Evolutionary conservation across 2,329 filamentous ascomycete genomes (phyloP), one percentile per base, ranked within the genome.

Genomic region (Colletotrichum eleusines): DNA sequence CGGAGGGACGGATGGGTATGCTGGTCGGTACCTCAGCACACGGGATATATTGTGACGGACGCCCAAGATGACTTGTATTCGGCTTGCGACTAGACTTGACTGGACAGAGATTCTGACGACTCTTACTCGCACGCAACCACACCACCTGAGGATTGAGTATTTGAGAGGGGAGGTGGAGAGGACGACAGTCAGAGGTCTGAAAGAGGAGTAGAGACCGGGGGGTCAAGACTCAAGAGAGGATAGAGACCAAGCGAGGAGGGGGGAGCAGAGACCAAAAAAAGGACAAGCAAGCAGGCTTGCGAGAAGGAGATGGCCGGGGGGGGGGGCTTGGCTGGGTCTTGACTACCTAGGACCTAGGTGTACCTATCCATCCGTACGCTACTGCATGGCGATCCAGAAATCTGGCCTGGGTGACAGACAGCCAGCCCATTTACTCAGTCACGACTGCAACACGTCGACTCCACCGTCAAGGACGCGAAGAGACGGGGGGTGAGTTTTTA

Each of bases 181-280:
- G 57, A 68, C 31, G 51, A 35, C 42, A 51, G 31, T n/a, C n/a
- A n/a, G n/a, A 46, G 51, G 35, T 58, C 50, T 38, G 48, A 35
- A 57, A 58, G 68, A 68, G 68, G 63, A 68, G 64, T 63, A 58
- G 20, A 63, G 53, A 28, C 62, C 50, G 61, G 40, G 69, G 26
- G n/a, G n/a, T n/a, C n/a, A n/a, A n/a, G n/a, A n/a, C n/a, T 48
- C 33, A 58, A 31, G 60, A 65, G 38, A 46, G 60, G 40, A 44
- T 54, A 38, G 59, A 59, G 48, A 66, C 12, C 54, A 53, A 42
- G 66, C 54, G 46, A 69, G 38, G 61, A 64, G 18, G 18, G 69
- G 66, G 69, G 60, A 66, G 65, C 46, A 20, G 66, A 54, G 48
- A 48, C 57, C 66, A 70, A 68, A 68, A 71, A 63, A 58, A 63